Percentiles rank a stretch among this genome's conserved stretches.
These are phyloP conservation scores for Metschnikowia picachoensis DNA, from an alignment of 805 yeast species.

Conservation along the genomic window DNA sequence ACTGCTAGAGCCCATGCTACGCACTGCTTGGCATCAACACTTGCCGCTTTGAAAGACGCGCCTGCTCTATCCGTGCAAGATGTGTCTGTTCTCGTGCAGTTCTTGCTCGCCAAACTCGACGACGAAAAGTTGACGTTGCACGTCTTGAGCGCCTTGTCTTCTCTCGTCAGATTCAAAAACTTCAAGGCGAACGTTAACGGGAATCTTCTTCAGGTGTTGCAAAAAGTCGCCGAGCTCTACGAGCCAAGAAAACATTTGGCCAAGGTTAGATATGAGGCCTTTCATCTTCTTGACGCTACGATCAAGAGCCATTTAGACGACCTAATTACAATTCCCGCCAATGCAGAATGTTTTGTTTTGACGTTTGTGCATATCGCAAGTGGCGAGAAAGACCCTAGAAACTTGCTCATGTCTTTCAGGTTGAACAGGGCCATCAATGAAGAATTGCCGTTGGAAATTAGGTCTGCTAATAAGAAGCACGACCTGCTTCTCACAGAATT, in stretches of 20 bases:
- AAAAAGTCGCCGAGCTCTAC: slow-evolving; percentile 29
- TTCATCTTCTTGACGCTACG: slow-evolving; percentile 43
- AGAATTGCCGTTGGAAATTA: slow-evolving; percentile 28
- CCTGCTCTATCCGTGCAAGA: slow-evolving; percentile 40
- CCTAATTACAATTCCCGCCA: slow-evolving; percentile 13
- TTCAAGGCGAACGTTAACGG: slow-evolving; percentile 32
- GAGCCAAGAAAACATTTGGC: slow-evolving; percentile 60
- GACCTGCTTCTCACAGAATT: slow-evolving; percentile 54
- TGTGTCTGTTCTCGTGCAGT: slow-evolving; percentile 48
- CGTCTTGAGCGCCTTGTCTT: slow-evolving; percentile 50
- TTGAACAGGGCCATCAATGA: slow-evolving; percentile 47
- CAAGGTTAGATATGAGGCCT: slow-evolving; percentile 56
- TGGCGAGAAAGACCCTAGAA: slow-evolving; percentile 94
- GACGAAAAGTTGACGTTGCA: slow-evolving; percentile 55
- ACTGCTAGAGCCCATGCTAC: slow-evolving; percentile 46
- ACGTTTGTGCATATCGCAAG: slow-evolving; percentile 65
- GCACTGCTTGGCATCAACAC: slow-evolving; percentile 37
- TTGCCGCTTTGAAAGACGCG: slow-evolving; percentile 24
- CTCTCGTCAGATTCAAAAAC: slow-evolving; percentile 50
- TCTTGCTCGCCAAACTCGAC: slow-evolving; percentile 62
- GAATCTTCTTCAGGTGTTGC: slow-evolving; percentile 36
- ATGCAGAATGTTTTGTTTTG: slow-evolving; percentile 44
- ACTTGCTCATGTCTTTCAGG: slow-evolving; percentile 66
- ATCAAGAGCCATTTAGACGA: slow-evolving; percentile 25
- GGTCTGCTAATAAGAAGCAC: slow-evolving; percentile 28